Conservation (phyloP, 345 rosid genomes). For the Eutrema heterophyllum region DNA sequence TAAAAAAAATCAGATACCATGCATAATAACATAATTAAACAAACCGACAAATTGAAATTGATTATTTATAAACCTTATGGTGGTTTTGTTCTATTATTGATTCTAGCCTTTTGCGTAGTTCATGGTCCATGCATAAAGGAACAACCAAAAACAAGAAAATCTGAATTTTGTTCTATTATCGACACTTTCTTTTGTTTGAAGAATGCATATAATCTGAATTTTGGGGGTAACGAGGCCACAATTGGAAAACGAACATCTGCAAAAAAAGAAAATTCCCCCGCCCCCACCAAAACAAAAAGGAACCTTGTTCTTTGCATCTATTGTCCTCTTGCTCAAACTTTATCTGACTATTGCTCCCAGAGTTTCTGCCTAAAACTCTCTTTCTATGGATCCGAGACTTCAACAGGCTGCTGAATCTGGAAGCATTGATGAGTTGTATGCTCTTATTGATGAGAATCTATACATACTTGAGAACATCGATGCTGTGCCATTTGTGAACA, state of each 20-base stretch:
- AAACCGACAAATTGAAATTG: too few relatives aligned
- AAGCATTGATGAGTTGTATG: conserved; percentile 19
- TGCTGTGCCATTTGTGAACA: conserved; percentile 28
- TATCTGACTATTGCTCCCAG: neutral
- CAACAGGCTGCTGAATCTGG: conserved; percentile 17
- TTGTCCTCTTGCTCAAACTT: neutral
- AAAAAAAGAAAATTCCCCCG: neutral
- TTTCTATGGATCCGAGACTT: conserved; percentile 19
- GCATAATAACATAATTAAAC: too few relatives aligned
- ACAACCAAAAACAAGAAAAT: too few relatives aligned
- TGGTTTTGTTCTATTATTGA: too few relatives aligned
- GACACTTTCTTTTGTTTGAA: neutral
- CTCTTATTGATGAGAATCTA: conserved; percentile 17
- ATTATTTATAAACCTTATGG: too few relatives aligned
- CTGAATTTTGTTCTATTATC: too few relatives aligned
- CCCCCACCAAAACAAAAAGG: neutral
- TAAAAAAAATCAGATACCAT: too few relatives aligned
- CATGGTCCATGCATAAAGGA: too few relatives aligned
- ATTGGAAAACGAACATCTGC: neutral
- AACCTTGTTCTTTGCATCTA: neutral
- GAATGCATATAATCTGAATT: neutral
- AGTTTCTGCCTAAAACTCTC: neutral
- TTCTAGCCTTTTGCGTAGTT: too few relatives aligned
- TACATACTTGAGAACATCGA: conserved; percentile 14
- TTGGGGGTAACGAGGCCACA: neutral